Conservation (phyloP, 2,329 filamentous ascomycete genomes). For the Ceratocystiopsis sp. region DNA sequence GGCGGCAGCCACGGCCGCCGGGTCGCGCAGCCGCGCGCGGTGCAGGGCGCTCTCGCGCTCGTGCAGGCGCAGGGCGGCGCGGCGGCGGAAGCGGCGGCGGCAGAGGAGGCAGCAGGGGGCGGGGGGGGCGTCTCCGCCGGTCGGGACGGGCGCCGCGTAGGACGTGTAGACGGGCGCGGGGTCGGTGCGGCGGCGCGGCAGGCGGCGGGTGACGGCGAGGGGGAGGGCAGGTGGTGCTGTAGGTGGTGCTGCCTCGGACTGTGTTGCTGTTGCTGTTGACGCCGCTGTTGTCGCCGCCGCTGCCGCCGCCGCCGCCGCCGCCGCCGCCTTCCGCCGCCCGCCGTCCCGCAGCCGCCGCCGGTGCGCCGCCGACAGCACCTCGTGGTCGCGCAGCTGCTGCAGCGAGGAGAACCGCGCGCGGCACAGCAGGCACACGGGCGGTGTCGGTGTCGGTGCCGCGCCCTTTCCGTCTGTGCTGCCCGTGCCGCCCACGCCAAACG, state of each 20-base stretch:
- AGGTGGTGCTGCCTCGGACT: too few relatives aligned
- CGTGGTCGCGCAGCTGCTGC: constrained; percentile 14
- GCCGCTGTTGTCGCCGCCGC: not conserved
- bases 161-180: constrained; percentile 28
- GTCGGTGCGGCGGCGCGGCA: constrained; percentile 14
- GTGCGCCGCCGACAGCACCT: constrained; percentile 12
- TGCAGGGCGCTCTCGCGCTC: constrained; percentile 28
- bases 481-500: constrained; percentile 40
- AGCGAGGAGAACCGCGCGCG: constrained; percentile 37
- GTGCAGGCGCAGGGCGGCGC: constrained; percentile 23
- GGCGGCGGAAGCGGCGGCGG: constrained; percentile 22
- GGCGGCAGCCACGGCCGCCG: constrained; percentile 14
- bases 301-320: not conserved
- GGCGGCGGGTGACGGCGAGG: constrained; percentile 8
- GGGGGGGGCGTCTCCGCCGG: constrained; percentile 22
- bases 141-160: constrained; percentile 23
- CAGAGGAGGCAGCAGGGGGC: constrained; percentile 24
- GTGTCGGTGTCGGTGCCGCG: not conserved
- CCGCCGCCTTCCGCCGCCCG: constrained; percentile 1
- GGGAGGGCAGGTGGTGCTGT: not conserved
- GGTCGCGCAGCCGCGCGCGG: constrained; percentile 13
- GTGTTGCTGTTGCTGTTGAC: constrained; percentile 12
- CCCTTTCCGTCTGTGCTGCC: not conserved
- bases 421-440: constrained; percentile 37
- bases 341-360: constrained; percentile 8